A percentile compares a stretch with the other conserved stretches of the same genome.
Conservation (phyloP, 2,329 filamentous ascomycete genomes). For the Clonostachys rosea region DNA sequence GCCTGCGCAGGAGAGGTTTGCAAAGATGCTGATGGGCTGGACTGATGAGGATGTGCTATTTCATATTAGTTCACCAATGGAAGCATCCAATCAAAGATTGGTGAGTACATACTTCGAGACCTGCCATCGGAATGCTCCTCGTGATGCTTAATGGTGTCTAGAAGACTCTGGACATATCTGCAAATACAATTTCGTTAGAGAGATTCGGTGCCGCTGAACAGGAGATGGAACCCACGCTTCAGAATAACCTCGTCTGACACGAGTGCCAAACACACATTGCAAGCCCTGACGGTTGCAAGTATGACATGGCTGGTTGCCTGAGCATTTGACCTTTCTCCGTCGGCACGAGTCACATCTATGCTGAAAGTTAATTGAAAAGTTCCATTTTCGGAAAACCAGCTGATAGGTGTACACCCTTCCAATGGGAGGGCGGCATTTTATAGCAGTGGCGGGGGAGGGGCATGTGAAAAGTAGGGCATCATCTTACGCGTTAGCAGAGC, state of each 20-base stretch:
- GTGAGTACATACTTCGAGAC: too few relatives aligned
- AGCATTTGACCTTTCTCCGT: conserved; percentile 19
- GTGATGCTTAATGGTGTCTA: conserved; percentile 10
- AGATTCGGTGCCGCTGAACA: neutral
- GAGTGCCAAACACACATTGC: conserved; percentile 13
- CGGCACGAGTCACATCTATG: conserved; percentile 13
- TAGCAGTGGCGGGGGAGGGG: neutral
- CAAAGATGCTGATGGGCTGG: neutral
- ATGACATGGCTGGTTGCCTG: conserved; percentile 14
- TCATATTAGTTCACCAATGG: too few relatives aligned
- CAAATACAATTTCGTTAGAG: neutral
- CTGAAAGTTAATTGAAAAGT: neutral
- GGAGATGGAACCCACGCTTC: conserved; percentile 7
- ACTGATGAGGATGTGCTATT: too few relatives aligned
- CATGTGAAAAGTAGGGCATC: neutral
- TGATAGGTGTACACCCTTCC: neutral
- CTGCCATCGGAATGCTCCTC: conserved; percentile 4
- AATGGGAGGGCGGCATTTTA: neutral
- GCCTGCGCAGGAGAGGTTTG: neutral
- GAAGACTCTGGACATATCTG: conserved; percentile 11
- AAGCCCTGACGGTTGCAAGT: conserved; percentile 13
- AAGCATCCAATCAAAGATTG: too few relatives aligned
- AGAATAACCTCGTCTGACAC: conserved; percentile 11
- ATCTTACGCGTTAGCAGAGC: conserved; percentile 9
- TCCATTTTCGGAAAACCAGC: neutral